These are phyloP conservation scores for Rhodosporidiobolus sp. DNA, from an alignment of 768 basidiomycete genomes.

Conservation along the genomic window DNA sequence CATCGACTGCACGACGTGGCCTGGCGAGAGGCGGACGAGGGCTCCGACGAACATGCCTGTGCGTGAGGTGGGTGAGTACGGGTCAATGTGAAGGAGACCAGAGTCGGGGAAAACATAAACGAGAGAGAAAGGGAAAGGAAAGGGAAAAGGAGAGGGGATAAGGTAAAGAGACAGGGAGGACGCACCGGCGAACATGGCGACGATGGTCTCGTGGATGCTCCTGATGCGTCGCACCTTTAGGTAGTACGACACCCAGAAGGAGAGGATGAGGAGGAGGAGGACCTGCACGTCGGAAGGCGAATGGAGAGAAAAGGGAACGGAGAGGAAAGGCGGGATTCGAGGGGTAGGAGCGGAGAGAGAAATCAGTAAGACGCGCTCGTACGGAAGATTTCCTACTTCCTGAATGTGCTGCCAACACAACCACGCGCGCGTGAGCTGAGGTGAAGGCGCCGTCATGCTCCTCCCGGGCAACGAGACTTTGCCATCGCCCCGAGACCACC, in stretches of 20 bases:
- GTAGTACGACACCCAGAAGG: conserved; percentile 94
- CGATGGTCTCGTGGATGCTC: conserved; percentile 90
- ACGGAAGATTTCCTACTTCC: no score
- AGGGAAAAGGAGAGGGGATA: neutral
- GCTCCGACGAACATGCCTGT: conserved; percentile 86
- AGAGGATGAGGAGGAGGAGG: conserved; percentile 78
- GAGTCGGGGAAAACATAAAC: no score
- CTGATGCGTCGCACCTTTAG: conserved; percentile 95
- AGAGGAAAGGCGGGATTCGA: no score
- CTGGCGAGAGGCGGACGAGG: conserved; percentile 82
- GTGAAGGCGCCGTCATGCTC: no score
- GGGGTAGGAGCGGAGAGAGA: neutral
- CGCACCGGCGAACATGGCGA: conserved; percentile 79
- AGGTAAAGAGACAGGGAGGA: neutral
- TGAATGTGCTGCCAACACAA: no score
- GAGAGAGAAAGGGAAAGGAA: neutral
- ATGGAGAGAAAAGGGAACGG: neutral
- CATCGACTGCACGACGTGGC: conserved; percentile 94
- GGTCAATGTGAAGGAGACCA: no score
- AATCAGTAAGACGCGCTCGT: neutral
- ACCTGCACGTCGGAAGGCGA: conserved; percentile 32
- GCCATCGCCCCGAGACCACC: no score
- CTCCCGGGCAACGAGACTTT: no score
- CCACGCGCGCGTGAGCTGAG: no score
- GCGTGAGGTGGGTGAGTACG: no score